Conservation (phyloP, 2,329 filamentous ascomycete species). For the Penicillium sp. region DNA sequence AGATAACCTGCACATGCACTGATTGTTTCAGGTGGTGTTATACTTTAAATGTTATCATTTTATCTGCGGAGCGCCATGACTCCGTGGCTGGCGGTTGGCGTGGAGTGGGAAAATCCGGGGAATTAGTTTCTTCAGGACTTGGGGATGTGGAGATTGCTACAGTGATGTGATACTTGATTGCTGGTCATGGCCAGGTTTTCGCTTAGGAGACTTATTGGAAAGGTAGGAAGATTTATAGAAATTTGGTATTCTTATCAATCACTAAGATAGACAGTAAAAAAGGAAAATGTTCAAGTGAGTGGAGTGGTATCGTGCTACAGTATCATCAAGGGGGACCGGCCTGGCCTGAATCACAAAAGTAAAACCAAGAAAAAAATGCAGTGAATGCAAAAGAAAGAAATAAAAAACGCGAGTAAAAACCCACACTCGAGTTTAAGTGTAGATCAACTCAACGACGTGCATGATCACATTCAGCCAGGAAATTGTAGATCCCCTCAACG, state of each 20-base stretch:
- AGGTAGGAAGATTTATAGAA: not conserved
- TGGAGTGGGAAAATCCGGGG: conserved; percentile 12
- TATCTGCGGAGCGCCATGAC: conserved; percentile 4
- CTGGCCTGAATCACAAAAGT: conserved; percentile 15
- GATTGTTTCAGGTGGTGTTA: conserved; percentile 2
- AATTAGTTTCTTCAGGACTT: conserved; percentile 8
- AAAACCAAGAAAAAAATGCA: conserved; percentile 8
- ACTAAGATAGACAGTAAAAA: not conserved
- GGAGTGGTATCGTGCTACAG: conserved; percentile 33
- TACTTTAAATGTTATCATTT: not conserved
- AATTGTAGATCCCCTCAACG: conserved; percentile 69
- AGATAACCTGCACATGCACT: not conserved
- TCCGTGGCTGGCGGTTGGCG: conserved; percentile 2
- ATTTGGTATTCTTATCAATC: not conserved
- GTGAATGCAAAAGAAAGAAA: conserved; percentile 22
- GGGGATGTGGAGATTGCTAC: not conserved
- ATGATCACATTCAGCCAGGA: conserved; percentile 68
- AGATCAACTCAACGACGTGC: conserved; percentile 39
- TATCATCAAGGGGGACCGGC: conserved; percentile 22
- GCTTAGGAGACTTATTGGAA: not conserved
- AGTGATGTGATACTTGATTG: not conserved
- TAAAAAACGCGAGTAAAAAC: conserved; percentile 10
- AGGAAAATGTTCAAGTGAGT: conserved; percentile 22
- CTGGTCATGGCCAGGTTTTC: not conserved
- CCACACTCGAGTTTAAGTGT: not conserved